A percentile compares a stretch with the other conserved stretches of the same genome.
Evolutionary conservation across 1,284 basidiomycete species (phyloP).

Genomic region (Phellinidium pouzarii): DNA sequence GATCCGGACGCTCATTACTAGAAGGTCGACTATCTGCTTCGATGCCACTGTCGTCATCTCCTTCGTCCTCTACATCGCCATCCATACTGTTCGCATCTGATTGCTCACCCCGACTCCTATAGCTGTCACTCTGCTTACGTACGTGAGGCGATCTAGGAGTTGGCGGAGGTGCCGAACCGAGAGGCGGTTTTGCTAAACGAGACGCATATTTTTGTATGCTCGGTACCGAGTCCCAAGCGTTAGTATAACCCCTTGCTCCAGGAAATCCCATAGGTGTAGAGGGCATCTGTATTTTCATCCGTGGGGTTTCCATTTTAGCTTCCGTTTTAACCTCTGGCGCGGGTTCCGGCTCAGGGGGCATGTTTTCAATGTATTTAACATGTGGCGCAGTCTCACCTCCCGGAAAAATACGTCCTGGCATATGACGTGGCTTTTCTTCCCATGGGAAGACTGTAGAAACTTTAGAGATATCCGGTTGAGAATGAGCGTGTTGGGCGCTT

Average conservation of each 20-base stretch:
- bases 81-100: conserved; percentile 67
- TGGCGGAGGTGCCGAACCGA: conserved; percentile 35
- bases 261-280: conserved; percentile 40
- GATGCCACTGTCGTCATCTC: conserved; percentile 35
- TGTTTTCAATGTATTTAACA: conserved; percentile 37
- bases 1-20: conserved; percentile 22
- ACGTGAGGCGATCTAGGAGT: conserved; percentile 39
- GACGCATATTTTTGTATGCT: conserved; percentile 73
- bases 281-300: conserved; percentile 20
- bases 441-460: conserved; percentile 88
- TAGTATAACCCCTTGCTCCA: conserved; percentile 54
- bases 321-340: conserved; percentile 25
- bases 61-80: conserved; percentile 78
- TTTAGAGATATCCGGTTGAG: conserved; percentile 62
- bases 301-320: conserved; percentile 29
- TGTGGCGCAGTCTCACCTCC: conserved; percentile 50
- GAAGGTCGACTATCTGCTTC: conserved; percentile 32
- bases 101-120: conserved; percentile 43
- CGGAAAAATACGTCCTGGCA: conserved; percentile 76
- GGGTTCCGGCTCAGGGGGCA: conserved; percentile 27
- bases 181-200: conserved; percentile 46
- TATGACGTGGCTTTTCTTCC: conserved; percentile 67
- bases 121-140: conserved; percentile 34
- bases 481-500: conserved; percentile 4
- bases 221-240: conserved; percentile 80